Conservation (phyloP, 768 basidiomycete genomes). For the Suillus cothurnatus region DNA sequence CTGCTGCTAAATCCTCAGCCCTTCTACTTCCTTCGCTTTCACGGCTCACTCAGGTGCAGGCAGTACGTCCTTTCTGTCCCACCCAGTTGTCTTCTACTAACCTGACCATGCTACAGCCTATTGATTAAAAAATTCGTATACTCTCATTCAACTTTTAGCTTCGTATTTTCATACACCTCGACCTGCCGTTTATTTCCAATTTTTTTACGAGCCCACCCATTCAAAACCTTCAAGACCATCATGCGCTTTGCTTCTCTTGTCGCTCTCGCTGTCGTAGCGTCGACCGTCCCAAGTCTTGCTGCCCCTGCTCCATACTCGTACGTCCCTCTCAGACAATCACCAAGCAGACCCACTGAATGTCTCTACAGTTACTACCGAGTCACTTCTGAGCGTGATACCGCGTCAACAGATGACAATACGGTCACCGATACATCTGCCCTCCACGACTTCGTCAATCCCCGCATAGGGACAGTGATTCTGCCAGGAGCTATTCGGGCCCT, state of each 20-base stretch:
- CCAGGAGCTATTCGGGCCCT: not conserved
- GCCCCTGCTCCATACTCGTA: not conserved
- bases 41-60: conserved; percentile 3
- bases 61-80: not conserved
- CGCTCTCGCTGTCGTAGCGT: not conserved
- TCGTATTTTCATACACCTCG: not conserved
- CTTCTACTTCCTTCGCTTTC: not conserved
- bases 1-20: not conserved
- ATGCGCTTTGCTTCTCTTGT: not conserved
- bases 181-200: not conserved
- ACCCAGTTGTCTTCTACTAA: not conserved
- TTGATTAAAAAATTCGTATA: not conserved
- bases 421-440: not conserved
- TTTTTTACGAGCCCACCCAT: not conserved
- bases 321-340: not conserved
- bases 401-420: not conserved
- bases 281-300: not conserved
- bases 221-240: not conserved
- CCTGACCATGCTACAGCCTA: not conserved
- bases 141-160: not conserved
- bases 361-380: not conserved
- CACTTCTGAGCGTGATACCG: not conserved
- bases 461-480: not conserved
- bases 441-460: not conserved
- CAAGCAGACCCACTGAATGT: not conserved